A percentile compares a stretch with the other conserved stretches of the same genome.
Conservation (phyloP, 495 filamentous ascomycete species). For the Neohortaea acidophila region DNA sequence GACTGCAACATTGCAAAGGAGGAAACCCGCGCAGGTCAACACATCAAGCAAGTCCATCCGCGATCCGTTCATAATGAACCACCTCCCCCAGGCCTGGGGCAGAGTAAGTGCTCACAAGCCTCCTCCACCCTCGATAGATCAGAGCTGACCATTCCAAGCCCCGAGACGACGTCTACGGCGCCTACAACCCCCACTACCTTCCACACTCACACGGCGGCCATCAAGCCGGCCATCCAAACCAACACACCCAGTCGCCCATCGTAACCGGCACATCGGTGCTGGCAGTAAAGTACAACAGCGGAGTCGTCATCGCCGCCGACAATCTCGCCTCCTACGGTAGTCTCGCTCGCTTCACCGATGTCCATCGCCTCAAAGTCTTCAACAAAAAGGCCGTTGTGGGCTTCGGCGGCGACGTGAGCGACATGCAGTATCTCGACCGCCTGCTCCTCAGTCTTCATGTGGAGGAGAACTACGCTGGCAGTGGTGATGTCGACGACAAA, state of each 20-base stretch:
- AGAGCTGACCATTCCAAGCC: conserved; percentile 40
- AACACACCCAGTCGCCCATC: conserved; percentile 76
- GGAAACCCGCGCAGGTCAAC: no score
- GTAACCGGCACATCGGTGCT: conserved; percentile 94
- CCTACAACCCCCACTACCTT: conserved; percentile 77
- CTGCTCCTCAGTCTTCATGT: conserved; percentile 72
- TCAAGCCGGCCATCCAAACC: conserved; percentile 51
- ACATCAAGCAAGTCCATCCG: not conserved
- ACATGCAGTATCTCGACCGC: conserved; percentile 96
- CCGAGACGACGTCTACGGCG: conserved; percentile 86
- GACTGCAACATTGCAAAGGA: no score
- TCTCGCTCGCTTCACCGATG: conserved; percentile 87
- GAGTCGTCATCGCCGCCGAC: conserved; percentile 90
- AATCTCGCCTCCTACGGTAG: conserved; percentile 97
- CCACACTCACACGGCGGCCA: conserved; percentile 6
- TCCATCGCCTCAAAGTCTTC: conserved; percentile 77
- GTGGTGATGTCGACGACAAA: conserved; percentile 21
- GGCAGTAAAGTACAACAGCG: conserved; percentile 85
- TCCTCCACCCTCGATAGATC: conserved; percentile 11
- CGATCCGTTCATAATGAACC: conserved; percentile 51
- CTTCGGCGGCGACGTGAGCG: conserved; percentile 87
- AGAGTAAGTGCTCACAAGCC: conserved; percentile 53
- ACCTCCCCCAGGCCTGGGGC: conserved; percentile 90
- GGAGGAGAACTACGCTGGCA: conserved; percentile 60
- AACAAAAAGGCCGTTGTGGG: conserved; percentile 59